Base-by-base conservation (phyloP, 2,329 filamentous ascomycete species). In the Aspergillus sp. region DNA sequence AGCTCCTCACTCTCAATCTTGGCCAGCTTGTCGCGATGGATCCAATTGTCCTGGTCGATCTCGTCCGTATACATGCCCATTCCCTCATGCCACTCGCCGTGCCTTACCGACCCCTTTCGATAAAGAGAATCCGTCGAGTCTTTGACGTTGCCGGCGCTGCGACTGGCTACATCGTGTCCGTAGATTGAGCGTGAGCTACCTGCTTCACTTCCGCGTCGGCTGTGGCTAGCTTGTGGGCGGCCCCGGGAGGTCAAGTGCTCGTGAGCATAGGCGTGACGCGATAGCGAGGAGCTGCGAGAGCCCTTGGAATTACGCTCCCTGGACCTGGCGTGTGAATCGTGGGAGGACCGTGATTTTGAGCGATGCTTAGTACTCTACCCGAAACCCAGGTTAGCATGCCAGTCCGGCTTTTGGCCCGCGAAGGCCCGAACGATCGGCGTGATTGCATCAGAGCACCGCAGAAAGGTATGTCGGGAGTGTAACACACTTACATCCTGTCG, bases 1-100 rank as follows among this genome's bases (percentile, higher is more conserved):
- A 82, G 66, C 64, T 82, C 80, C 68, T 82, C 78, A 58, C 79
- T 82, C 65, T 82, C 80, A 36, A 82, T 82, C 57, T 75, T 76
- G 21, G 80, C 80, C 59, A 82, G 66, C 66, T 82, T 82, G 64
- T 82, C 80, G 8, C 80, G 74, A 62, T 82, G 80, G 56, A 82
- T 82, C 80, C 80, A 82, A 41, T 79, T 77, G 59, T 77, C 76
- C 19, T 73, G 65, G n/a, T 77, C 73, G 36, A 70, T 58, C 11
- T 70, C 64, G 10, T 64, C 52, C 36, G 59, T 30, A 25, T 63
- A 56, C 27, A 61, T 11, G 7, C 58, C 54, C n/a, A 51, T 62
- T 23, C 66, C 66, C 3, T 69, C 69, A 36, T 64, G 64, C 36
- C 58, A 44, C 7, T 70, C 66, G 11, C 57, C 53, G 48, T 57